phyloP scores from a whole-genome alignment of 2,329 filamentous ascomycete species.

The Didymosphaeria variabile region DNA sequence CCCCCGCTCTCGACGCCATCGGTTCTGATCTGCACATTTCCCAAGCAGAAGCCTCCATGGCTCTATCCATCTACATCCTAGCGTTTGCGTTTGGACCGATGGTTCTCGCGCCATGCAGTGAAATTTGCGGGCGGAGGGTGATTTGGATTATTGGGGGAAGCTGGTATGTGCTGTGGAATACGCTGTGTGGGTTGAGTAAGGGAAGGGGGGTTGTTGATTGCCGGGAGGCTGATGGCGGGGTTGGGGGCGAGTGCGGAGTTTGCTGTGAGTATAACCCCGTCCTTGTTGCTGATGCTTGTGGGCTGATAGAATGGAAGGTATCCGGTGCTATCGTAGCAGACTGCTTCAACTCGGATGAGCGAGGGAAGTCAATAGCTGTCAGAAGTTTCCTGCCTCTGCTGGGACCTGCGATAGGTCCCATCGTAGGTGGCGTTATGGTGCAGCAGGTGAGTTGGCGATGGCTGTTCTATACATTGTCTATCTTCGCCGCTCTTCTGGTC shows the following conservation, averaged over 20 bases:
- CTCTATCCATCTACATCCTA: slow-evolving; percentile 34
- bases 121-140: slow-evolving; percentile 73
- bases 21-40: slow-evolving; percentile 23
- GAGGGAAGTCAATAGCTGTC: slow-evolving; percentile 30
- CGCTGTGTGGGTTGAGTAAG: slow-evolving; percentile 23
- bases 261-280: slow-evolving; percentile 21
- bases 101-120: slow-evolving; percentile 78
- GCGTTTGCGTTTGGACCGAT: slow-evolving; percentile 66
- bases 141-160: slow-evolving; percentile 58
- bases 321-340: slow-evolving; percentile 27
- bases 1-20: slow-evolving; percentile 25
- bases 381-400: slow-evolving; percentile 27
- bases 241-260: slow-evolving; percentile 32
- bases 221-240: slow-evolving; percentile 25
- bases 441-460: slow-evolving; percentile 30
- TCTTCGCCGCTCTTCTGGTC: slow-evolving; percentile 26
- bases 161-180: slow-evolving; percentile 35
- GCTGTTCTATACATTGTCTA: slow-evolving; percentile 31
- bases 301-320: slow-evolving; percentile 20
- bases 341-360: slow-evolving; percentile 24
- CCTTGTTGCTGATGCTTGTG: not conserved
- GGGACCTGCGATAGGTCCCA: slow-evolving; percentile 31
- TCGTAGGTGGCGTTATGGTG: slow-evolving; percentile 32
- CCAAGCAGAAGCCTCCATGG: slow-evolving; percentile 23
- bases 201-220: slow-evolving; percentile 23